phyloP scores from a whole-genome alignment of 257 asterid genomes.

The Datura wrightii region DNA sequence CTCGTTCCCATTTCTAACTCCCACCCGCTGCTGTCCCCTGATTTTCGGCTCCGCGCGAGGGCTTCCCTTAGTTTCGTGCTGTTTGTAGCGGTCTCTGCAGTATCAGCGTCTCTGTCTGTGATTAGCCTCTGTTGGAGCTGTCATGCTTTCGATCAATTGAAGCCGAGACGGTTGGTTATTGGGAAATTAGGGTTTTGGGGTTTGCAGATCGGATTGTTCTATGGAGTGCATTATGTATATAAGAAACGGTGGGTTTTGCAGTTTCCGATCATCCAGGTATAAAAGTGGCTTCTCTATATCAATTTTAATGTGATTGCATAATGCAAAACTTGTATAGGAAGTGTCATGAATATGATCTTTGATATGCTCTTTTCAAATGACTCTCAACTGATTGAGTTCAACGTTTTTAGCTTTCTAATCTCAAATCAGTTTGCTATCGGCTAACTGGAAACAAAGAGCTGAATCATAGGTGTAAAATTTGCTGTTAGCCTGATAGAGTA shows the following conservation, averaged over 20 bases:
- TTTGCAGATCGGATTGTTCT: slow-evolving; percentile 61
- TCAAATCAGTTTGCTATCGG: neutral
- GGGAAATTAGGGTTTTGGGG: slow-evolving; percentile 74
- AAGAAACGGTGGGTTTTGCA: slow-evolving; percentile 77
- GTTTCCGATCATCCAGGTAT: slow-evolving; percentile 92
- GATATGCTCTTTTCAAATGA: neutral
- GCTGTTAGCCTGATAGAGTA: neutral
- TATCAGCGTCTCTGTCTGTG: slow-evolving; percentile 53
- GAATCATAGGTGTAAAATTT: neutral
- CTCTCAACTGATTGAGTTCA: neutral
- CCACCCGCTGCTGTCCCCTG: slow-evolving; percentile 41
- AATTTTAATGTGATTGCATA: slow-evolving; percentile 20
- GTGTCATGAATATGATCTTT: slow-evolving; percentile 1
- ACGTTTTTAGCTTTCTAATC: neutral
- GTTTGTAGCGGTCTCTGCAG: slow-evolving; percentile 59
- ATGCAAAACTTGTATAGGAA: neutral
- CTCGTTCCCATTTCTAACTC: slow-evolving; percentile 54
- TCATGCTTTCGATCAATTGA: slow-evolving; percentile 39
- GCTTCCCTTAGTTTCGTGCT: slow-evolving; percentile 68
- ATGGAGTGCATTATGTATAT: slow-evolving; percentile 69
- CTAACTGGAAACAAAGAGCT: neutral
- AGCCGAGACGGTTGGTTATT: slow-evolving; percentile 41
- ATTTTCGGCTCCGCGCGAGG: slow-evolving; percentile 51
- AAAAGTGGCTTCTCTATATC: neutral
- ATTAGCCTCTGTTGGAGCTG: slow-evolving; percentile 69